Evolutionary conservation across 2,329 filamentous ascomycete species (phyloP).

Genomic region (Ophiostoma angusticollis): DNA sequence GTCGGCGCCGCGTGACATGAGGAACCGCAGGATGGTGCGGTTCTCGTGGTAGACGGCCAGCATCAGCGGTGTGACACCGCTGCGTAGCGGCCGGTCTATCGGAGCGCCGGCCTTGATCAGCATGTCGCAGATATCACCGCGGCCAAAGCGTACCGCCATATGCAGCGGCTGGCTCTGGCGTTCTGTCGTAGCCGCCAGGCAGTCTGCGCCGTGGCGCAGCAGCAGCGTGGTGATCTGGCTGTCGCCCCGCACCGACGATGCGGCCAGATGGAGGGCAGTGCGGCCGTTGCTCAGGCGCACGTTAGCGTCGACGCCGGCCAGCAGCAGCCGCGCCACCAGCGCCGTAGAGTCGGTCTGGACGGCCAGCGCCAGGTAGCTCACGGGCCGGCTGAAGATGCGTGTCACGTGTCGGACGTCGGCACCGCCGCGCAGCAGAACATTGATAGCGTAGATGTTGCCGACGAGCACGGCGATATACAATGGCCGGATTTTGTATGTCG

Average conservation of each 20-base stretch:
- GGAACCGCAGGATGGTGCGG: constrained; percentile 3
- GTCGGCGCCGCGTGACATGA: constrained; percentile 3
- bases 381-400: not conserved
- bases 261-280: constrained; percentile 33
- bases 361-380: not conserved
- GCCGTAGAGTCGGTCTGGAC: not conserved
- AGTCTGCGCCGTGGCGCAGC: constrained; percentile 35
- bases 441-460: constrained; percentile 3
- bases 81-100: not conserved
- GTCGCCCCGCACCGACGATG: constrained; percentile 28
- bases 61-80: constrained; percentile 5
- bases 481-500: too few relatives aligned
- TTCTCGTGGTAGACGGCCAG: constrained; percentile 5
- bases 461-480: constrained; percentile 5
- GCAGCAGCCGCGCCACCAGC: constrained; percentile 21
- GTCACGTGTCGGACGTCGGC: constrained; percentile 4
- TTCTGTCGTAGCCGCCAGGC: constrained; percentile 19
- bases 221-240: constrained; percentile 32
- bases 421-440: not conserved
- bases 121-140: not conserved
- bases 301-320: constrained; percentile 37
- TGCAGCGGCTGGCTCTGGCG: constrained; percentile 22
- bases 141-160: constrained; percentile 4
- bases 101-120: constrained; percentile 2
- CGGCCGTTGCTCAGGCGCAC: constrained; percentile 34